Percentiles rank a stretch among this genome's conserved stretches.
These are phyloP conservation scores for Eudorina sp. DNA, from an alignment of 139 green algal species.

Conservation along the genomic window DNA sequence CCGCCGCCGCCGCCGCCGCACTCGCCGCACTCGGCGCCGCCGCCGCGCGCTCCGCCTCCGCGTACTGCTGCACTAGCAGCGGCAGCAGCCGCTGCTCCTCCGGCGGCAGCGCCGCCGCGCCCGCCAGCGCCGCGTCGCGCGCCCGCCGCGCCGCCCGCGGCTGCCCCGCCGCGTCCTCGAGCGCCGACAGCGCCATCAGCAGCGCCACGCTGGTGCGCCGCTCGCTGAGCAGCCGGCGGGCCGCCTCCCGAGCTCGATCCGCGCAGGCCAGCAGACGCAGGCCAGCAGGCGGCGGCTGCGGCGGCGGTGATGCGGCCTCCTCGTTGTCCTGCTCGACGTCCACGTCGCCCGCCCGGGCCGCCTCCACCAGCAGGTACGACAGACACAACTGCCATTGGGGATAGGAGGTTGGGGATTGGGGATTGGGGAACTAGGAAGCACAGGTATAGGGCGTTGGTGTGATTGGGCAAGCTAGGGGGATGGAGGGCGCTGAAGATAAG, in stretches of 20 bases:
- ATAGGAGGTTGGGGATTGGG: not conserved
- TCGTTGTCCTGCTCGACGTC: not conserved
- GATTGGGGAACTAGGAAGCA: too few relatives aligned
- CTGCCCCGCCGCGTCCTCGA: conserved; percentile 61
- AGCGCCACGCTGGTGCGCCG: conserved; percentile 63
- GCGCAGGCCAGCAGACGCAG: not conserved
- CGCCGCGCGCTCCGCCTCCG: conserved; percentile 41
- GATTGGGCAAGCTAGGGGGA: too few relatives aligned
- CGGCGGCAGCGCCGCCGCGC: not conserved
- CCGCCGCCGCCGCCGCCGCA: not conserved
- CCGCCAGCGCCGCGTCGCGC: conserved; percentile 39
- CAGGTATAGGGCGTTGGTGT: too few relatives aligned
- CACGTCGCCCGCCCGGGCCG: not conserved
- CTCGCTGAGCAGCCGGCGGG: conserved; percentile 64
- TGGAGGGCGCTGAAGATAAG: too few relatives aligned
- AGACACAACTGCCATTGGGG: conserved; percentile 34
- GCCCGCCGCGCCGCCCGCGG: conserved; percentile 7
- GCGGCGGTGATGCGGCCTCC: not conserved
- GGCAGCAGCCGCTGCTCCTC: conserved; percentile 11
- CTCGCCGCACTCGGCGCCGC: not conserved
- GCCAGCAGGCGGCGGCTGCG: not conserved
- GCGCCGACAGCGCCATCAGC: conserved; percentile 61
- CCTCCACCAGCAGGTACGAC: conserved; percentile 52
- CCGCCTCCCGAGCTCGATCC: conserved; percentile 48
- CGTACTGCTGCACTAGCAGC: conserved; percentile 51